Evolutionary conservation across 2,329 filamentous ascomycete species (phyloP), one percentile per base, ranked within the genome.

Genomic region (Camptophora hylomeconis): DNA sequence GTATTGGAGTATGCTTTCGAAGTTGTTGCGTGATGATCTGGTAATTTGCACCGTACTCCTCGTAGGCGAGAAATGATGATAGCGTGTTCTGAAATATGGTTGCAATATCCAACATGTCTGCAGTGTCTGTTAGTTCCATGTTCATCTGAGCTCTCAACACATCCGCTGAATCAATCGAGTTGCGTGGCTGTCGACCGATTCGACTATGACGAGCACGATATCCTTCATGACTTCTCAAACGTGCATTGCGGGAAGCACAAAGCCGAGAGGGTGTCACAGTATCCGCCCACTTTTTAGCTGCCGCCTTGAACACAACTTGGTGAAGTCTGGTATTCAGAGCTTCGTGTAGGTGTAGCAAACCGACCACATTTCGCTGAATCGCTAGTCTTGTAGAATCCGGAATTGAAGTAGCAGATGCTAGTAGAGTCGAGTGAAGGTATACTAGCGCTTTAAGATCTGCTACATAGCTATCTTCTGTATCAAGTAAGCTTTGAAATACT

Each of bases 41-140:
- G 52, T 89, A 92, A 48, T 87, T 87, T 28, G 80, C 79, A 19
- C 81, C 80, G 50, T 93, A 98, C 44, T 92, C 81, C 56, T 92
- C 80, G 49, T 98, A 98, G 27, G 78, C 65, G 48, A 80, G 79
- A 56, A 95, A 89, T 0, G 75, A 73, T 35, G 72, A 69, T 58
- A 92, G 76, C 81, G 92, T 39, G 9, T 54, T 59, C 19, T 59
- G 59, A 44, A 75, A 67, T 3, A 71, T 55, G 21, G 50, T 56
- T 4, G 68, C 67, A 28, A 75, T 61, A 20, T 64, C 57, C 3
- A 62, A 56, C 7, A 65, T 63, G 33, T 69, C 67, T 18, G 56
- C 53, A 9, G 70, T 65, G 30, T 69, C 63, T 16, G 65, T 66
- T 21, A 37, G 30, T 9, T 29, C 34, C 12, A 37, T 13, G 17